These are phyloP conservation scores for Cladorrhinum samala DNA, from an alignment of 495 filamentous ascomycete genomes.

Conservation along the genomic window DNA sequence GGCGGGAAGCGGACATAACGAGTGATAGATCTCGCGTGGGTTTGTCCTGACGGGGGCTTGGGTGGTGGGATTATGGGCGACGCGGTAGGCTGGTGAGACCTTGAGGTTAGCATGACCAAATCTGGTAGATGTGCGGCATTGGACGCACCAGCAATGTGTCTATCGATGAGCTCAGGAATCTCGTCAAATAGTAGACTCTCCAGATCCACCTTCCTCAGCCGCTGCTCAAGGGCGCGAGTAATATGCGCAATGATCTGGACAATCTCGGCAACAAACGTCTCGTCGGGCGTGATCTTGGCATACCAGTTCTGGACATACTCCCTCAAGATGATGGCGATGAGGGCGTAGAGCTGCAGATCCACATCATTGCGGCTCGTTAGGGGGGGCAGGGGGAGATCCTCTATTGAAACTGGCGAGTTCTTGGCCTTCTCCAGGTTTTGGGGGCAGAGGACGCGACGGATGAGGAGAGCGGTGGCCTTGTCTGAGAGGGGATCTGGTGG, in stretches of 20 bases:
- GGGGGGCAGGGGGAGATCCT: slow-evolving; percentile 72
- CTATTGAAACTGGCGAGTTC: slow-evolving; percentile 43
- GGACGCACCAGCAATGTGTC: slow-evolving; percentile 69
- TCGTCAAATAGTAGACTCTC: slow-evolving; percentile 83
- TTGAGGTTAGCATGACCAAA: background rate
- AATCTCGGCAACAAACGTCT: slow-evolving; percentile 77
- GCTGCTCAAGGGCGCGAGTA: slow-evolving; percentile 77
- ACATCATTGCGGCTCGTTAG: slow-evolving; percentile 89
- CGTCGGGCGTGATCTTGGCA: slow-evolving; percentile 81
- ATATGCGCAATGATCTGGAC: slow-evolving; percentile 85
- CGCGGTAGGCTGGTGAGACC: slow-evolving; percentile 45
- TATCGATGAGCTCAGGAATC: slow-evolving; percentile 72
- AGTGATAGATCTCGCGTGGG: slow-evolving; percentile 71
- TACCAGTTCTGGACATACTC: slow-evolving; percentile 94
- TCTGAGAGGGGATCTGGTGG: slow-evolving; percentile 43
- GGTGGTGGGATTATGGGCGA: slow-evolving; percentile 44
- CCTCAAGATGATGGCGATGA: slow-evolving; percentile 79
- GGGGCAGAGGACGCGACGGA: slow-evolving; percentile 46
- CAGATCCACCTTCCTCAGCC: slow-evolving; percentile 74
- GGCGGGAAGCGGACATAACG: slow-evolving; percentile 70
- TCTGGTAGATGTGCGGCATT: background rate
- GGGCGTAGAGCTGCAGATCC: slow-evolving; percentile 85
- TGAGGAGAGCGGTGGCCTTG: slow-evolving; percentile 44
- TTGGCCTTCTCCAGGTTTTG: slow-evolving; percentile 43
- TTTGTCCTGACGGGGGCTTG: slow-evolving; percentile 52